Percentiles rank a stretch among this genome's conserved stretches.
phyloP scores from a whole-genome alignment of 2,329 filamentous ascomycete genomes.

The Colletotrichum higginsianum region DNA sequence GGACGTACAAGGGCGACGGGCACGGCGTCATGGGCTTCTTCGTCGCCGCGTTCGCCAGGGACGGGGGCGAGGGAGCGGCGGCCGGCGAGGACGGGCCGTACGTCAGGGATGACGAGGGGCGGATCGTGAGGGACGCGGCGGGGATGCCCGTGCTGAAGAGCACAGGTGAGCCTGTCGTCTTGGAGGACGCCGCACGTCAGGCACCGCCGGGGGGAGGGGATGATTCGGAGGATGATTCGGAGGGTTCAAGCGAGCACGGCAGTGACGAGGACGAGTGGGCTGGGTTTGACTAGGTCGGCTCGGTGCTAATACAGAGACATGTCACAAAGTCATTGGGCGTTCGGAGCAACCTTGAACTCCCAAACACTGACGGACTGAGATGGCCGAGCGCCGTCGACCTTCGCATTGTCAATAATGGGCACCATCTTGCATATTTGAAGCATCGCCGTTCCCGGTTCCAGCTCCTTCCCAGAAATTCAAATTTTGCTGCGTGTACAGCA shows the following conservation, averaged over 20 bases:
- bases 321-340: background rate
- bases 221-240: too few relatives aligned
- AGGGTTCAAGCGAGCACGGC: slow-evolving; percentile 9
- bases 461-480: too few relatives aligned
- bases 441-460: too few relatives aligned
- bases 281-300: slow-evolving; percentile 43
- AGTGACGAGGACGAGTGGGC: slow-evolving; percentile 51
- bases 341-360: too few relatives aligned
- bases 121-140: slow-evolving; percentile 60
- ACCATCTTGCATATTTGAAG: too few relatives aligned
- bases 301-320: background rate
- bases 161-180: slow-evolving; percentile 51
- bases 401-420: too few relatives aligned
- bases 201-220: background rate
- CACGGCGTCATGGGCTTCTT: slow-evolving; percentile 96
- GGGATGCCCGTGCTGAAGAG: slow-evolving; percentile 56
- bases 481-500: too few relatives aligned
- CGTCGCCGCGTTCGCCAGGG: slow-evolving; percentile 85
- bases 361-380: too few relatives aligned
- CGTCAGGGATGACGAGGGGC: slow-evolving; percentile 68
- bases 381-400: too few relatives aligned
- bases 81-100: slow-evolving; percentile 63
- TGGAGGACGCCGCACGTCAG: slow-evolving; percentile 43
- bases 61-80: slow-evolving; percentile 53
- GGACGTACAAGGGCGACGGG: slow-evolving; percentile 85